phyloP scores from a whole-genome alignment of 345 rosid species.

The Raphanus sativus region DNA sequence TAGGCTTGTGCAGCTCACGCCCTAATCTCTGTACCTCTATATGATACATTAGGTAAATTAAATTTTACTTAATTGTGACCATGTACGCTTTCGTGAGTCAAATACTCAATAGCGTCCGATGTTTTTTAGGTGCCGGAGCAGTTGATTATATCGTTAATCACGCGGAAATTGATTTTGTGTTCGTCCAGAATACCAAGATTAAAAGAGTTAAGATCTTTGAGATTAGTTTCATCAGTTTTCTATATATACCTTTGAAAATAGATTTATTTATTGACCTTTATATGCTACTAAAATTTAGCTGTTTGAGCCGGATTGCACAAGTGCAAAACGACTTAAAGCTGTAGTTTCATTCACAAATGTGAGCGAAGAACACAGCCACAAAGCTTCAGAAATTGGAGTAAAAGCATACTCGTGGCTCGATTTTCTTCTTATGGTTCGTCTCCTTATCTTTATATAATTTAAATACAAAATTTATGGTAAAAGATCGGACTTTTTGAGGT shows the following conservation, averaged over 20 bases:
- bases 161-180: constrained; percentile 78
- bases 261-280: neutral
- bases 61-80: neutral
- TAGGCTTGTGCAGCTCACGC: constrained; percentile 83
- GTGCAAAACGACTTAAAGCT: constrained; percentile 69
- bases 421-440: constrained; percentile 68
- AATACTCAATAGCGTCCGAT: neutral
- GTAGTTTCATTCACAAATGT: constrained; percentile 70
- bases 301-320: constrained; percentile 52
- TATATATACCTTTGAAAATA: neutral
- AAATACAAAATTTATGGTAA: neutral
- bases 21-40: constrained; percentile 83
- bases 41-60: constrained; percentile 81
- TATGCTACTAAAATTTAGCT: constrained; percentile 45
- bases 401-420: constrained; percentile 75
- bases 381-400: constrained; percentile 48
- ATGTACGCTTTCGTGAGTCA: neutral
- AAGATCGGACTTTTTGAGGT: constrained; percentile 6
- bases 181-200: constrained; percentile 74
- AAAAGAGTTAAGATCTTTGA: constrained; percentile 48
- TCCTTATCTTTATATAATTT: neutral
- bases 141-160: constrained; percentile 80
- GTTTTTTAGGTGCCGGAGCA: constrained; percentile 72
- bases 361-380: constrained; percentile 55
- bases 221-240: neutral